A percentile compares a stretch with the other conserved stretches of the same genome.
phyloP scores from a whole-genome alignment of 805 yeast species.

The Wickerhamomyces subpelliculosus region DNA sequence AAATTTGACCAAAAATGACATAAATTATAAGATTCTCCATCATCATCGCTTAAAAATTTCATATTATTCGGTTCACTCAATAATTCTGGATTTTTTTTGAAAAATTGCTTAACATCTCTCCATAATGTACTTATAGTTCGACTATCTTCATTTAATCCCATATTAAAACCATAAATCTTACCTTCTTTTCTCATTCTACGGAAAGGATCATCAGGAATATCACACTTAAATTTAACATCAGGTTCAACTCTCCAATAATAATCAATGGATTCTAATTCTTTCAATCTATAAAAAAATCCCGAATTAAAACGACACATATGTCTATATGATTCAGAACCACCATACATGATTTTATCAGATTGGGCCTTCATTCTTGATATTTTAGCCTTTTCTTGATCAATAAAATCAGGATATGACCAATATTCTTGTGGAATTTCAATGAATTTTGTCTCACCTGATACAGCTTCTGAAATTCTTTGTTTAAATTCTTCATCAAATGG shows the following conservation, averaged over 20 bases:
- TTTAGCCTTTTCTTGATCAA: slow-evolving; percentile 42
- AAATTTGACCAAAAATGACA: slow-evolving; percentile 75
- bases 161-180: slow-evolving; percentile 57
- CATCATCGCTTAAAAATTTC: slow-evolving; percentile 50
- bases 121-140: slow-evolving; percentile 55
- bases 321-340: slow-evolving; percentile 50
- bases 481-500: slow-evolving; percentile 50
- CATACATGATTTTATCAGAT: slow-evolving; percentile 40
- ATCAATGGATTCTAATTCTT: slow-evolving; percentile 46
- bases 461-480: slow-evolving; percentile 31
- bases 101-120: slow-evolving; percentile 39
- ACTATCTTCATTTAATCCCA: slow-evolving; percentile 50
- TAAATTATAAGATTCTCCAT: slow-evolving; percentile 51
- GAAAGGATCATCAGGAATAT: slow-evolving; percentile 60
- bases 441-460: slow-evolving; percentile 53
- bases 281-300: slow-evolving; percentile 54
- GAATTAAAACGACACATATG: slow-evolving; percentile 46
- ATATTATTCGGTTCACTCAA: slow-evolving; percentile 40
- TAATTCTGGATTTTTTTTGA: slow-evolving; percentile 30
- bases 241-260: slow-evolving; percentile 76
- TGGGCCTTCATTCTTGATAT: slow-evolving; percentile 33
- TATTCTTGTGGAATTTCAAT: slow-evolving; percentile 49
- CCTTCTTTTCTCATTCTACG: slow-evolving; percentile 43
- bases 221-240: slow-evolving; percentile 49
- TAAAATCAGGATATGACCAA: slow-evolving; percentile 62